Evolutionary conservation across 2,329 filamentous ascomycete species (phyloP).

Genomic region (Pseudogymnoascus destructans): DNA sequence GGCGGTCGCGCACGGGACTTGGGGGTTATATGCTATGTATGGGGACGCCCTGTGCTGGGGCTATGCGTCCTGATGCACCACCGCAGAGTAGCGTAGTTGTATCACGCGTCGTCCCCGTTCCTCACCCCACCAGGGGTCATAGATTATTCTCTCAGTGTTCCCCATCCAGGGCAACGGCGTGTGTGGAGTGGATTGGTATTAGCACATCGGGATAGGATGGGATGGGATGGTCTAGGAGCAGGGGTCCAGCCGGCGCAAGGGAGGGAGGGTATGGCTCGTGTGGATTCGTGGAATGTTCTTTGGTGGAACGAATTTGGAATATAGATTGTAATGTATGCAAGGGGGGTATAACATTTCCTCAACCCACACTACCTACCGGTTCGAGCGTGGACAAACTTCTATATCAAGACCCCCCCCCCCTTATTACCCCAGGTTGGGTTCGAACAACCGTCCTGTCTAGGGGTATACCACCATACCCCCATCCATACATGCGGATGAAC

Average conservation of each 20-base stretch:
- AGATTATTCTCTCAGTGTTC: not conserved
- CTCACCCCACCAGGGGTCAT: not conserved
- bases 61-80: not conserved
- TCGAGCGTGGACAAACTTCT: not conserved
- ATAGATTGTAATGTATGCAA: not conserved
- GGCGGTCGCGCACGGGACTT: not conserved
- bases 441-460: no score
- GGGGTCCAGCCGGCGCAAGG: not conserved
- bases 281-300: constrained; percentile 5
- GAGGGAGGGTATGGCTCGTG: not conserved
- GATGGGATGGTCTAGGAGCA: not conserved
- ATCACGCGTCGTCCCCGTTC: not conserved
- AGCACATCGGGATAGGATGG: not conserved
- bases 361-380: no score
- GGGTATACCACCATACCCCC: not conserved
- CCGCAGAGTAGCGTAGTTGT: not conserved
- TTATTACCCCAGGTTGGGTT: not conserved
- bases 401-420: not conserved
- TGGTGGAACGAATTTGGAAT: not conserved
- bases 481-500: not conserved
- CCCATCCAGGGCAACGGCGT: not conserved
- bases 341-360: not conserved
- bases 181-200: not conserved
- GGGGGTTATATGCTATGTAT: not conserved
- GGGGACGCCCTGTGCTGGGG: not conserved